Conservation (phyloP, 2,329 filamentous ascomycete species). For the Aspergillus japonicus region DNA sequence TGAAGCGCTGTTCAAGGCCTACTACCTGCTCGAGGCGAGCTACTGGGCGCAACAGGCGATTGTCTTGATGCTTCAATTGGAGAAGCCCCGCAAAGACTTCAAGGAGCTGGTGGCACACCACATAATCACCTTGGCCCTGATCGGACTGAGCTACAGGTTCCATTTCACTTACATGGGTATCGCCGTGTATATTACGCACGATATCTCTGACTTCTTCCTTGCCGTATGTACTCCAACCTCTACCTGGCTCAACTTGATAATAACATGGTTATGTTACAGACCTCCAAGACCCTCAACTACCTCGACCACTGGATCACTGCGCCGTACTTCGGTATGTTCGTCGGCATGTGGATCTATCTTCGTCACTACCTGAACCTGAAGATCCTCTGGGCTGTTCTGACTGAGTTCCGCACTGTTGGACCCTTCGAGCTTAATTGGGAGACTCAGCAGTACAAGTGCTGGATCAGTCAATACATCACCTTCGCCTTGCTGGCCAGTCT, state of each 20-base stretch:
- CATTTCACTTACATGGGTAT: slow-evolving; percentile 96
- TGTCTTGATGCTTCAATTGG: slow-evolving; percentile 79
- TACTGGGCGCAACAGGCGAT: slow-evolving; percentile 97
- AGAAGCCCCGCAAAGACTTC: slow-evolving; percentile 93
- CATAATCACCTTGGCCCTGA: slow-evolving; percentile 81
- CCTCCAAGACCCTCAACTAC: slow-evolving; percentile 90
- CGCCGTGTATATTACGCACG: slow-evolving; percentile 90
- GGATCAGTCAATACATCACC: slow-evolving; percentile 49
- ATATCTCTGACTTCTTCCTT: slow-evolving; percentile 93
- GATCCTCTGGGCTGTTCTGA: slow-evolving; percentile 48
- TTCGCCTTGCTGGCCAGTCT: slow-evolving; percentile 46
- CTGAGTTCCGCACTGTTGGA: slow-evolving; percentile 48
- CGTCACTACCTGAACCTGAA: slow-evolving; percentile 67
- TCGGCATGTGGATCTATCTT: slow-evolving; percentile 81
- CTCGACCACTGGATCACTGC: slow-evolving; percentile 74
- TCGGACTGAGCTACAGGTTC: slow-evolving; percentile 86
- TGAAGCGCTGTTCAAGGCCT: slow-evolving; percentile 82
- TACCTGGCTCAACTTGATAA: not conserved
- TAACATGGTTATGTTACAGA: slow-evolving; percentile 49
- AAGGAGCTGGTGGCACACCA: slow-evolving; percentile 91
- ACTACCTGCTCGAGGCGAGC: slow-evolving; percentile 89
- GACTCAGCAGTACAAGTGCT: slow-evolving; percentile 50
- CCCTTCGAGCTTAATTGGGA: slow-evolving; percentile 51
- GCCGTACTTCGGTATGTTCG: slow-evolving; percentile 82
- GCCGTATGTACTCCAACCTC: slow-evolving; percentile 57